phyloP scores from a whole-genome alignment of 371 early-diverging fungal species.

The Lichtheimia corymbifera region DNA sequence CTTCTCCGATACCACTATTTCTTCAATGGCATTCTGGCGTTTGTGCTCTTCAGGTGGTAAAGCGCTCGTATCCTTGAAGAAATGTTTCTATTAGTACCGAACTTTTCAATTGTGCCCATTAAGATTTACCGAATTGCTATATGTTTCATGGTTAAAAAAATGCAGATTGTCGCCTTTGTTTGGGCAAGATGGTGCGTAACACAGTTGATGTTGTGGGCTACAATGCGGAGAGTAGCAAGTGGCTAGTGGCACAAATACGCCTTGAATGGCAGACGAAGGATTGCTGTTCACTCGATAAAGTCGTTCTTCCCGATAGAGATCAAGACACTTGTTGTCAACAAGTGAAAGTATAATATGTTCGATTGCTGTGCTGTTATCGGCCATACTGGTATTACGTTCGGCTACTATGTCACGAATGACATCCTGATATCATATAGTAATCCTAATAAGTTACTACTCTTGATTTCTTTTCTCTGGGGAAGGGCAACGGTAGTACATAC shows the following conservation, averaged over 20 bases:
- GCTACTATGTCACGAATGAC: no score
- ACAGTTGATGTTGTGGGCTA: constrained; percentile 10
- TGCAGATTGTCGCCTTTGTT: constrained; percentile 15
- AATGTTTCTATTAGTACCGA: not conserved
- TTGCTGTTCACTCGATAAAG: no score
- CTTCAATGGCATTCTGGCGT: constrained; percentile 39
- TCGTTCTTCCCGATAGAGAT: no score
- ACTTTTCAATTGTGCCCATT: not conserved
- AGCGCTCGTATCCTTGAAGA: not conserved
- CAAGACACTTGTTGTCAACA: no score
- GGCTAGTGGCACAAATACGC: constrained; percentile 31
- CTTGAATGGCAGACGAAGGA: constrained; percentile 1
- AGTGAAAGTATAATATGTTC: no score
- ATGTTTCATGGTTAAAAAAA: not conserved
- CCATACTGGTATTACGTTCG: no score
- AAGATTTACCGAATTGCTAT: not conserved
- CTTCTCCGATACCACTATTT: constrained; percentile 31
- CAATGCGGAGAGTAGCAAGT: constrained; percentile 37
- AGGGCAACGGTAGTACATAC: no score
- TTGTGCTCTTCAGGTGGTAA: constrained; percentile 27
- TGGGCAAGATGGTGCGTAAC: constrained; percentile 41
- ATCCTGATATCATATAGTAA: no score
- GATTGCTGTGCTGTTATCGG: no score
- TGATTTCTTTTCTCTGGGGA: no score
- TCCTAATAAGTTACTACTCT: no score